These are phyloP conservation scores for Karstenula rhodostoma DNA, from an alignment of 2,329 filamentous ascomycete genomes.

Conservation along the genomic window DNA sequence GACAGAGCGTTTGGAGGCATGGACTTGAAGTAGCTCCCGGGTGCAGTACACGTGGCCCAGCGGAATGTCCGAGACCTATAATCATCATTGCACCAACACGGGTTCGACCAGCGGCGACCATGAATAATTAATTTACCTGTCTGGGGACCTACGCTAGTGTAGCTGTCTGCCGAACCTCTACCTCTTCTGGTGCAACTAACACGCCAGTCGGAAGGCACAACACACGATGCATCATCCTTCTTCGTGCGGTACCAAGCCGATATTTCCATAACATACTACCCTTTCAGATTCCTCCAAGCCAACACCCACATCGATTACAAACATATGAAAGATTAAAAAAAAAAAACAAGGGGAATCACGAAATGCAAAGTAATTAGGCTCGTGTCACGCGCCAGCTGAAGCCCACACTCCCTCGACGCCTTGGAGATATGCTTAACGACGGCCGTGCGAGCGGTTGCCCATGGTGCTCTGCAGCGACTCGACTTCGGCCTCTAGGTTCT, in stretches of 20 bases:
- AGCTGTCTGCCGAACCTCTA: slow-evolving; percentile 21
- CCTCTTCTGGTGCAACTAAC: slow-evolving; percentile 8
- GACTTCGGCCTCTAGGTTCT: slow-evolving; percentile 89
- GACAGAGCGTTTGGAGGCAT: slow-evolving; percentile 73
- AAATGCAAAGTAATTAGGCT: slow-evolving; percentile 40
- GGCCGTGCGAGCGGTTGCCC: slow-evolving; percentile 83
- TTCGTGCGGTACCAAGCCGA: slow-evolving; percentile 13
- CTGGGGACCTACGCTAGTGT: slow-evolving; percentile 20
- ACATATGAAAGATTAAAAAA: slow-evolving; percentile 49
- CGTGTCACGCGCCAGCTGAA: slow-evolving; percentile 26
- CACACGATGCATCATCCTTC: slow-evolving; percentile 11
- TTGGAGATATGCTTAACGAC: slow-evolving; percentile 69
- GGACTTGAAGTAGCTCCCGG: slow-evolving; percentile 56
- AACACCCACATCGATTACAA: slow-evolving; percentile 43
- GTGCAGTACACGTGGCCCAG: not conserved
- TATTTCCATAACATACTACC: slow-evolving; percentile 19
- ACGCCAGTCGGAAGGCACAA: slow-evolving; percentile 2
- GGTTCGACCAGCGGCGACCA: slow-evolving; percentile 34
- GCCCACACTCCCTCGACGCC: slow-evolving; percentile 27
- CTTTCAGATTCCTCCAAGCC: slow-evolving; percentile 18
- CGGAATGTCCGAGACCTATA: not conserved
- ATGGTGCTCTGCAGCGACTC: slow-evolving; percentile 90
- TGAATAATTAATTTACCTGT: slow-evolving; percentile 43
- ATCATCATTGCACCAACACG: not conserved
- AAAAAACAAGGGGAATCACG: slow-evolving; percentile 51